A percentile compares a stretch with the other conserved stretches of the same genome.
Evolutionary conservation across 768 basidiomycete species (phyloP).

Genomic region (Xerocomellus intermedius): DNA sequence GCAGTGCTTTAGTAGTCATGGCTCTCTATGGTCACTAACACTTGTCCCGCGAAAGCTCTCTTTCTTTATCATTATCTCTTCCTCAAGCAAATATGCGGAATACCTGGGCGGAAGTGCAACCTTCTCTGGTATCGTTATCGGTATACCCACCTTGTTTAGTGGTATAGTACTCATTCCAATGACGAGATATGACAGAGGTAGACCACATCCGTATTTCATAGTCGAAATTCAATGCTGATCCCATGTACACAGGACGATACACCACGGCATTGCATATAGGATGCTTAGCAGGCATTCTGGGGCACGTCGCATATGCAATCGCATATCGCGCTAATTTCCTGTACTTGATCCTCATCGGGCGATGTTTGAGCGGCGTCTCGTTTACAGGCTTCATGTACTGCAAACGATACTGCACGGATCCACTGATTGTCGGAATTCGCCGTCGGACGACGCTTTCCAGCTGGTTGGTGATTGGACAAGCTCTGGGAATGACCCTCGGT

Average conservation of each 20-base stretch:
- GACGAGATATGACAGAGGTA: conserved; percentile 55
- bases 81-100: conserved; percentile 60
- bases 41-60: conserved; percentile 43
- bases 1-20: not conserved
- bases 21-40: not conserved
- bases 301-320: conserved; percentile 57
- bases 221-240: not conserved
- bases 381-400: conserved; percentile 67
- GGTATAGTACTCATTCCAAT: conserved; percentile 58
- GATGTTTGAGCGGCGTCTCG: conserved; percentile 60
- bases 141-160: conserved; percentile 63
- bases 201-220: not conserved
- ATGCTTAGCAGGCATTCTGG: conserved; percentile 52
- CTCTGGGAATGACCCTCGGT: conserved; percentile 57
- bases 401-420: conserved; percentile 68
- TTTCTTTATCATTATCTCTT: conserved; percentile 70
- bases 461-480: conserved; percentile 64
- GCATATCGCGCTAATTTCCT: conserved; percentile 60
- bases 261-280: conserved; percentile 51
- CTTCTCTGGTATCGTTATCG: conserved; percentile 65
- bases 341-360: conserved; percentile 68
- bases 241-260: conserved; percentile 48
- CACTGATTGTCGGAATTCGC: conserved; percentile 61
- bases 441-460: conserved; percentile 60
- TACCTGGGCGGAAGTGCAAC: conserved; percentile 65